Evolutionary conservation across 2,329 filamentous ascomycete species (phyloP).

Genomic region (Colletotrichum eleusines): DNA sequence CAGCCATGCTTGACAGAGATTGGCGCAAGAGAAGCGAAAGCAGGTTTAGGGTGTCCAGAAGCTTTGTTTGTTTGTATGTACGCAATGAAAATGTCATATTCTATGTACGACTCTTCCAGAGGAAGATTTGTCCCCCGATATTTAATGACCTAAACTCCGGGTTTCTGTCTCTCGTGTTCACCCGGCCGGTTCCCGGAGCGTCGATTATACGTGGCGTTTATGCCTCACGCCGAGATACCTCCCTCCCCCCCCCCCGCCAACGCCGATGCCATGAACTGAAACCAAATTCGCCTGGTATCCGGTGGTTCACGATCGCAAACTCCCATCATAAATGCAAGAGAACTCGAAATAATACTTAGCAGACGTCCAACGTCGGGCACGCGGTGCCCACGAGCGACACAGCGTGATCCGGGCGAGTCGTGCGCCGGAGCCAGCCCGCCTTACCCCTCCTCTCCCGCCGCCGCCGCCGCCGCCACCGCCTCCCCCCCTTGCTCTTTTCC

Average conservation of each 20-base stretch:
- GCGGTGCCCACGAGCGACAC: slow-evolving; percentile 2
- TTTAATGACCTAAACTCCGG: slow-evolving; percentile 23
- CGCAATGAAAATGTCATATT: slow-evolving; percentile 2
- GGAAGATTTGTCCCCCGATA: slow-evolving; percentile 9
- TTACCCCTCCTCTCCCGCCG: slow-evolving; percentile 3
- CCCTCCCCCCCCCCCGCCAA: no score
- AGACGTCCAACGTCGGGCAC: slow-evolving; percentile 28
- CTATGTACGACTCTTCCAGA: neutral
- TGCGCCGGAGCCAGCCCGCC: neutral
- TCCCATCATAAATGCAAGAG: neutral
- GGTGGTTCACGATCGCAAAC: neutral
- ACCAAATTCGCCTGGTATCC: neutral
- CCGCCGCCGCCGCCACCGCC: neutral
- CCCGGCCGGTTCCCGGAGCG: neutral
- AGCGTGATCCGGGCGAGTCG: slow-evolving; percentile 5
- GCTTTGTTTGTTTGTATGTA: neutral
- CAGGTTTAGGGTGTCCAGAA: no score
- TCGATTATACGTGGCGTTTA: neutral
- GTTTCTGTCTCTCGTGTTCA: neutral
- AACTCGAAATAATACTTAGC: slow-evolving; percentile 9
- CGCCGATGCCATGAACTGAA: slow-evolving; percentile 33
- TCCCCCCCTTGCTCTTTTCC: neutral
- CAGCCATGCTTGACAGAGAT: no score
- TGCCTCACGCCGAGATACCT: neutral
- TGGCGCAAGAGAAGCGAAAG: neutral